A percentile compares a stretch with the other conserved stretches of the same genome.
These are phyloP conservation scores for Verbena officinalis DNA, from an alignment of 257 asterid species.

Conservation along the genomic window DNA sequence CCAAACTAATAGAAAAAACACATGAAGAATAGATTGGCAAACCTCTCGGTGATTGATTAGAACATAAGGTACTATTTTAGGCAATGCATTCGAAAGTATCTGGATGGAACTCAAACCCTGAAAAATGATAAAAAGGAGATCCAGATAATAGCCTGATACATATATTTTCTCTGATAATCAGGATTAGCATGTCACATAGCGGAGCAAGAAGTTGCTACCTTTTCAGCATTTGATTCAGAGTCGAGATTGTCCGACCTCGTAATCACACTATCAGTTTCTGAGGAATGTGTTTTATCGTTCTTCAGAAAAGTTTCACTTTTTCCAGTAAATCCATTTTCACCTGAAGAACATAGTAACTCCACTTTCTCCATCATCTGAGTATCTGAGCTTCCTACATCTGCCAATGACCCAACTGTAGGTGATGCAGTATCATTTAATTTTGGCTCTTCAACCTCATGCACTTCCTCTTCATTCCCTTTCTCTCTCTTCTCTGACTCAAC, in stretches of 20 bases:
- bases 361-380: constrained; percentile 32
- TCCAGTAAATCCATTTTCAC: constrained; percentile 26
- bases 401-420: constrained; percentile 31
- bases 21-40: constrained; percentile 20
- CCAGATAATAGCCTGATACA: constrained; percentile 9
- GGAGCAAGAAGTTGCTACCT: constrained; percentile 43
- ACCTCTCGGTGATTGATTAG: constrained; percentile 83
- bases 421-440: constrained; percentile 25
- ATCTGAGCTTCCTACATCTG: constrained; percentile 33
- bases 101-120: constrained; percentile 77
- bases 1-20: background rate
- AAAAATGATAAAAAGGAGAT: constrained; percentile 11
- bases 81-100: constrained; percentile 73
- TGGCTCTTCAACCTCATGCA: constrained; percentile 38
- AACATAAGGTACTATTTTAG: constrained; percentile 68
- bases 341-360: constrained; percentile 35
- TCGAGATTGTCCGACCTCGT: constrained; percentile 41
- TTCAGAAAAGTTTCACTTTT: constrained; percentile 32
- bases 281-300: constrained; percentile 34
- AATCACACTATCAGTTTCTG: constrained; percentile 33
- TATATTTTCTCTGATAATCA: background rate
- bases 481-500: constrained; percentile 30
- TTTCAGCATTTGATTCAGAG: constrained; percentile 46
- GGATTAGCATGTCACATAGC: background rate
- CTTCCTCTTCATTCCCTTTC: constrained; percentile 33